These are phyloP conservation scores for Clitopilus hobsonii DNA, from an alignment of 768 basidiomycete species.

Conservation along the genomic window DNA sequence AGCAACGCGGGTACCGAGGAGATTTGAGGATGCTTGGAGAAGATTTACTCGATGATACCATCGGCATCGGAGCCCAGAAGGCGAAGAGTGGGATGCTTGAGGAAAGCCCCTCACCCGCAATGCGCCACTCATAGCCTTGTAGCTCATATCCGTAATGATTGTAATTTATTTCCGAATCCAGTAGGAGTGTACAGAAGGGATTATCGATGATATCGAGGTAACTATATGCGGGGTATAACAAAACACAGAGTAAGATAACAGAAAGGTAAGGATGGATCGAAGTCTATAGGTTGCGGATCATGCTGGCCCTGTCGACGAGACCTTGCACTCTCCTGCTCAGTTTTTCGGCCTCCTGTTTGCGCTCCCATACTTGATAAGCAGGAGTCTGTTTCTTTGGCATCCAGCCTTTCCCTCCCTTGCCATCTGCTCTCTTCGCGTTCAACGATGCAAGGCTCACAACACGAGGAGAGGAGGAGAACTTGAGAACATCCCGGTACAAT, in stretches of 20 bases:
- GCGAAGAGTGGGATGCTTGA: slow-evolving; percentile 44
- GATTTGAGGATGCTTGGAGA: slow-evolving; percentile 57
- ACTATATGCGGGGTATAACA: not conserved
- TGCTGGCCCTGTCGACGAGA: slow-evolving; percentile 61
- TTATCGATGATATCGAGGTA: not conserved
- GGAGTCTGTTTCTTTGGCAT: slow-evolving; percentile 77
- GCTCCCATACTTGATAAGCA: slow-evolving; percentile 74
- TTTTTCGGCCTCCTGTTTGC: slow-evolving; percentile 71
- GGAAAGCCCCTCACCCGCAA: slow-evolving; percentile 63
- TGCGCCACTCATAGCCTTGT: not conserved
- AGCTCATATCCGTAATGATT: not conserved
- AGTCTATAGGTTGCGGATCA: slow-evolving; percentile 24
- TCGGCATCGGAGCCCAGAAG: slow-evolving; percentile 52
- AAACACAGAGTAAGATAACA: slow-evolving; percentile 1
- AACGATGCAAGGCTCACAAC: slow-evolving; percentile 80
- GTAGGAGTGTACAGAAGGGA: not conserved
- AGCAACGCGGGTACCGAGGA: slow-evolving; percentile 16
- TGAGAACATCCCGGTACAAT: slow-evolving; percentile 85
- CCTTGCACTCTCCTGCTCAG: slow-evolving; percentile 67
- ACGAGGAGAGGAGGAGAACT: slow-evolving; percentile 74
- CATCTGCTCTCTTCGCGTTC: slow-evolving; percentile 42
- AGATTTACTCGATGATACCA: slow-evolving; percentile 59
- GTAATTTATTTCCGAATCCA: not conserved
- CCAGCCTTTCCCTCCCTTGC: slow-evolving; percentile 52
- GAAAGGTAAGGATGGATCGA: slow-evolving; percentile 3